phyloP scores from a whole-genome alignment of 2,329 filamentous ascomycete species.

The Arthrobotrys sinensis region DNA sequence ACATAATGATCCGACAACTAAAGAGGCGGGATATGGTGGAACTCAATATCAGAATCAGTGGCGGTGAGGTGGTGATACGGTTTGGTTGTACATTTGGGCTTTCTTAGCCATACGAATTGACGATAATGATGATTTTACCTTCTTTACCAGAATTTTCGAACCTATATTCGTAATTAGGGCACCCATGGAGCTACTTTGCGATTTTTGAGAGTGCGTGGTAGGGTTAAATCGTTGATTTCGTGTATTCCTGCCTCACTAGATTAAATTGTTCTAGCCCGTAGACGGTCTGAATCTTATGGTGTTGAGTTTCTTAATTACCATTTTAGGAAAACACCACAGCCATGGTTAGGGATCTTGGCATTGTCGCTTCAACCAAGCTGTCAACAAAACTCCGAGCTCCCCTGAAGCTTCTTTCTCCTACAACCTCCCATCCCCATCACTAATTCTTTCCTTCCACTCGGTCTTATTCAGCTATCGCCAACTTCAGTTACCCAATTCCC shows the following conservation, averaged over 20 bases:
- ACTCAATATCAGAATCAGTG: not conserved
- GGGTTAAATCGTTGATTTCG: not conserved
- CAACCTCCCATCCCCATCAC: not conserved
- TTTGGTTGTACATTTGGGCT: not conserved
- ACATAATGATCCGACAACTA: constrained; percentile 45
- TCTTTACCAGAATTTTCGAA: not conserved
- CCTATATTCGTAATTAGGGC: too few species aligned
- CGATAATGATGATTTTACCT: constrained; percentile 8
- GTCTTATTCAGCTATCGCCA: not conserved
- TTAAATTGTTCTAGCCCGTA: constrained; percentile 9
- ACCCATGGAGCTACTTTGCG: too few species aligned
- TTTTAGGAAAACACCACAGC: constrained; percentile 29
- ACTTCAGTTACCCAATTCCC: not conserved
- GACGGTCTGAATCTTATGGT: constrained; percentile 26
- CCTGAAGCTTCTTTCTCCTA: constrained; percentile 1
- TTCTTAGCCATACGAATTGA: not conserved
- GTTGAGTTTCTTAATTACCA: constrained; percentile 42
- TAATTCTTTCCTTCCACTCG: not conserved
- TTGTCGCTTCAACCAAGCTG: constrained; percentile 32
- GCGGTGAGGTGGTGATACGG: not conserved
- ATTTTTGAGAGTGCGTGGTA: not conserved
- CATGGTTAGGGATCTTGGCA: constrained; percentile 28
- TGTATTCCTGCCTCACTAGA: not conserved
- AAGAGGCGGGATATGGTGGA: constrained; percentile 24
- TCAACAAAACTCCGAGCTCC: constrained; percentile 24